Conservation (phyloP, 1,139 yeast genomes). For the Debaryomycetaceae sp. region DNA sequence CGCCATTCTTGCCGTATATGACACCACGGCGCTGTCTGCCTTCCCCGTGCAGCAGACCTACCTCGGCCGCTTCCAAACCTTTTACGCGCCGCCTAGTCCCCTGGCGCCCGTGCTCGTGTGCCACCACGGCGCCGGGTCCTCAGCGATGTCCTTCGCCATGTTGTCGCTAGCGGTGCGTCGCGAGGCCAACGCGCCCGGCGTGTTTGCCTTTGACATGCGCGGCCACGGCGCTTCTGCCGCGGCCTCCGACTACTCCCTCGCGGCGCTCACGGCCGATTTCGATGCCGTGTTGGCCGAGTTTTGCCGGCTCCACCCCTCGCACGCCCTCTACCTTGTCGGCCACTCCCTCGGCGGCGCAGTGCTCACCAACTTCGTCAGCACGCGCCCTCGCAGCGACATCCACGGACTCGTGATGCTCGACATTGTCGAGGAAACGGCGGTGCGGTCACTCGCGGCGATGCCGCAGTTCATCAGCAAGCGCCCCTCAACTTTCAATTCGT, state of each 20-base stretch:
- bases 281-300: conserved; percentile 40
- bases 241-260: conserved; percentile 42
- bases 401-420: conserved; percentile 75
- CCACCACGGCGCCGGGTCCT: conserved; percentile 96
- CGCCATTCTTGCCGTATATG: conserved; percentile 6
- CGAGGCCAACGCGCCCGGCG: conserved; percentile 38
- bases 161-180: conserved; percentile 31
- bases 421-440: conserved; percentile 91
- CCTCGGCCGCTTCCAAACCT: conserved; percentile 47
- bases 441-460: conserved; percentile 65
- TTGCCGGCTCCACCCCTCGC: conserved; percentile 9
- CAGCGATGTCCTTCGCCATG: conserved; percentile 70
- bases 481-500: conserved; percentile 53
- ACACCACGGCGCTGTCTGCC: conserved; percentile 4
- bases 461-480: conserved; percentile 54
- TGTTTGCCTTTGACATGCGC: conserved; percentile 71
- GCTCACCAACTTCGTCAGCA: conserved; percentile 43
- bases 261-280: conserved; percentile 56
- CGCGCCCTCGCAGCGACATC: conserved; percentile 4
- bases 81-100: conserved; percentile 50
- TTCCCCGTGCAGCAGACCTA: conserved; percentile 13
- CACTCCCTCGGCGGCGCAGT: conserved; percentile 94
- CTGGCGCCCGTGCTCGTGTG: conserved; percentile 59
- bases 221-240: conserved; percentile 68
- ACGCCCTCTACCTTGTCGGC: conserved; percentile 56